phyloP scores from a whole-genome alignment of 2,329 filamentous ascomycete species.

The Aspergillus alliaceus region DNA sequence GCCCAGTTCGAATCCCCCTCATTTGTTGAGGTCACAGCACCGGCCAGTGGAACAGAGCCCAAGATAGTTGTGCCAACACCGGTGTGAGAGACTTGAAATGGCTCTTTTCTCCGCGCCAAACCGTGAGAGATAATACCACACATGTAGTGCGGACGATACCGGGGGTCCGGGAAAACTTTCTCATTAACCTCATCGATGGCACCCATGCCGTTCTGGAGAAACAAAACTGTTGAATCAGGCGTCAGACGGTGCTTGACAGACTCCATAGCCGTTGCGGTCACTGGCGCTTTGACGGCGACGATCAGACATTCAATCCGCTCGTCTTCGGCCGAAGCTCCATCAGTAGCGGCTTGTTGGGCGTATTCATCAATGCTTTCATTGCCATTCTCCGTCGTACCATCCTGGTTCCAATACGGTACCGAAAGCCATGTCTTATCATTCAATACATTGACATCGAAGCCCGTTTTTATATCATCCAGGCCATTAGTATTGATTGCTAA shows the following conservation, averaged over 20 bases:
- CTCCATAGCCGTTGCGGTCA: conserved; percentile 66
- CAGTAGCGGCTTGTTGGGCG: conserved; percentile 6
- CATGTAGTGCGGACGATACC: conserved; percentile 71
- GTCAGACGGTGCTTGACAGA: conserved; percentile 67
- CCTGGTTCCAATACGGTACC: conserved; percentile 23
- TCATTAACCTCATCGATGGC: conserved; percentile 75
- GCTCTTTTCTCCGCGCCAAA: conserved; percentile 44
- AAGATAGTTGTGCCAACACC: conserved; percentile 61
- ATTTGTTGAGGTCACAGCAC: conserved; percentile 14
- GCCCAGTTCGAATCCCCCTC: conserved; percentile 32
- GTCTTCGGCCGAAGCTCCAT: conserved; percentile 24
- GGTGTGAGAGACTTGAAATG: conserved; percentile 58
- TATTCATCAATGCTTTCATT: conserved; percentile 7
- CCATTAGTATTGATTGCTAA: conserved; percentile 40
- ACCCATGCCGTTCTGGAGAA: conserved; percentile 81
- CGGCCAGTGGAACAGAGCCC: conserved; percentile 47
- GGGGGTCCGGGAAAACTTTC: conserved; percentile 66
- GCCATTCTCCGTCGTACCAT: conserved; percentile 11
- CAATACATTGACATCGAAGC: conserved; percentile 46
- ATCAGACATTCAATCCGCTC: conserved; percentile 71
- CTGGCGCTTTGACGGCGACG: conserved; percentile 71
- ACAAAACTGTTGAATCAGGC: conserved; percentile 67
- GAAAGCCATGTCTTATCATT: conserved; percentile 34
- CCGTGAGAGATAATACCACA: conserved; percentile 66
- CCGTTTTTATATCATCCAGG: conserved; percentile 42